phyloP scores from a whole-genome alignment of 2,329 filamentous ascomycete genomes.

The Penicillium sp. region DNA sequence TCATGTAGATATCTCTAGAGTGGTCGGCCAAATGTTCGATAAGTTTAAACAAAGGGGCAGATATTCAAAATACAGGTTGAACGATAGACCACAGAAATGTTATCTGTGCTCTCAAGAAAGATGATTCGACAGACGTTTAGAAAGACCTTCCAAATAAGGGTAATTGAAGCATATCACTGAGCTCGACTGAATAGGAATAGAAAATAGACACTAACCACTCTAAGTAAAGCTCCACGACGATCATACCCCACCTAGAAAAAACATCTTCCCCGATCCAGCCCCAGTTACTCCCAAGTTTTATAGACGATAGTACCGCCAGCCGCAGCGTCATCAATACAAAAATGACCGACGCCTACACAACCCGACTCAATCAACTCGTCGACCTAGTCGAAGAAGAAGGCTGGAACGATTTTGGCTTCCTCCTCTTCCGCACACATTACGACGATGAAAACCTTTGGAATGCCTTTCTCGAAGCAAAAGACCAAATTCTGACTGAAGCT shows the following conservation, averaged over 20 bases:
- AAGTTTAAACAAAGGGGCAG: too few species aligned
- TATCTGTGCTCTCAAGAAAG: too few species aligned
- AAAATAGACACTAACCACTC: background rate
- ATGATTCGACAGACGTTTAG: too few species aligned
- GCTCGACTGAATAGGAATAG: background rate
- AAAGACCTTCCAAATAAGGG: too few species aligned
- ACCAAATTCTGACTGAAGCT: background rate
- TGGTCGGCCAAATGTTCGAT: too few species aligned
- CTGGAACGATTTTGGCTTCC: conserved; percentile 4
- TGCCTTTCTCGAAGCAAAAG: background rate
- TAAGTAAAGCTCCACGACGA: background rate
- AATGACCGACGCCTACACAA: background rate
- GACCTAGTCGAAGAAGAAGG: conserved; percentile 9
- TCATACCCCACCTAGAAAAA: background rate
- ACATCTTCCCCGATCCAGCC: background rate
- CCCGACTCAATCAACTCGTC: background rate
- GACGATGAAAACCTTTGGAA: background rate
- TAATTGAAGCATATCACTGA: too few species aligned
- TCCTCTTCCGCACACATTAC: conserved; percentile 10
- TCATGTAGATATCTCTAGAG: too few species aligned
- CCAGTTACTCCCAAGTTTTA: background rate
- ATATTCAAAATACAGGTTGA: too few species aligned
- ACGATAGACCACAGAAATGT: too few species aligned
- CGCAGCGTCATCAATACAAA: background rate
- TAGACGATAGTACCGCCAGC: background rate